Conservation (phyloP, 805 yeast genomes). For the Kuraishia floccosa region DNA sequence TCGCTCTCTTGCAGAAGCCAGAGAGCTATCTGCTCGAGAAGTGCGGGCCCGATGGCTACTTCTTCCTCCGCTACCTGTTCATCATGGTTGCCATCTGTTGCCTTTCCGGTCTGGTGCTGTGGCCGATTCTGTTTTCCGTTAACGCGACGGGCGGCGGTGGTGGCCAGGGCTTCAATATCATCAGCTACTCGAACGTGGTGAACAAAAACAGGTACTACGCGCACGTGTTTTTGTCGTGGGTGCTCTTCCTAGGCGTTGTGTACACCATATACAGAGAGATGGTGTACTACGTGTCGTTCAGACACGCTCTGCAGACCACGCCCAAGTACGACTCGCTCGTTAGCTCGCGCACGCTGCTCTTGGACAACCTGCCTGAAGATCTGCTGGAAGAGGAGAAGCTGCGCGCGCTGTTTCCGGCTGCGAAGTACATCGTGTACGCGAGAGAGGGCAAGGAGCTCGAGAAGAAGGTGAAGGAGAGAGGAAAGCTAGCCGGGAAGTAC, state of each 20-base stretch:
- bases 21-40: slow-evolving; percentile 57
- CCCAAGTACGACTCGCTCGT: slow-evolving; percentile 62
- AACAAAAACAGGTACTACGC: slow-evolving; percentile 61
- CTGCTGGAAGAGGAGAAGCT: slow-evolving; percentile 37
- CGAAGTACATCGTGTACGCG: slow-evolving; percentile 49
- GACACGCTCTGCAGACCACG: slow-evolving; percentile 65
- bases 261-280: slow-evolving; percentile 66
- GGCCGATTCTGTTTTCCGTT: slow-evolving; percentile 66
- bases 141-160: slow-evolving; percentile 60
- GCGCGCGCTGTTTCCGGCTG: slow-evolving; percentile 51
- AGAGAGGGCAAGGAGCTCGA: slow-evolving; percentile 48
- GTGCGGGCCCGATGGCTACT: slow-evolving; percentile 67
- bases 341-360: slow-evolving; percentile 60
- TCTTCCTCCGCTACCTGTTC: slow-evolving; percentile 54
- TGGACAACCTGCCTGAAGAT: slow-evolving; percentile 53
- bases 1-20: slow-evolving; percentile 38
- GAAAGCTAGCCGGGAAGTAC: slow-evolving; percentile 45
- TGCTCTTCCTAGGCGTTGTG: slow-evolving; percentile 53
- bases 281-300: slow-evolving; percentile 56
- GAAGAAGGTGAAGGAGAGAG: slow-evolving; percentile 49
- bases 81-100: slow-evolving; percentile 41
- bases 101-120: slow-evolving; percentile 39
- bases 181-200: slow-evolving; percentile 49
- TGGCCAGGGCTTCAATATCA: slow-evolving; percentile 47
- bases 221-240: slow-evolving; percentile 68